These are phyloP conservation scores for Xylaria longipes DNA, from an alignment of 495 filamentous ascomycete species.

Conservation along the genomic window DNA sequence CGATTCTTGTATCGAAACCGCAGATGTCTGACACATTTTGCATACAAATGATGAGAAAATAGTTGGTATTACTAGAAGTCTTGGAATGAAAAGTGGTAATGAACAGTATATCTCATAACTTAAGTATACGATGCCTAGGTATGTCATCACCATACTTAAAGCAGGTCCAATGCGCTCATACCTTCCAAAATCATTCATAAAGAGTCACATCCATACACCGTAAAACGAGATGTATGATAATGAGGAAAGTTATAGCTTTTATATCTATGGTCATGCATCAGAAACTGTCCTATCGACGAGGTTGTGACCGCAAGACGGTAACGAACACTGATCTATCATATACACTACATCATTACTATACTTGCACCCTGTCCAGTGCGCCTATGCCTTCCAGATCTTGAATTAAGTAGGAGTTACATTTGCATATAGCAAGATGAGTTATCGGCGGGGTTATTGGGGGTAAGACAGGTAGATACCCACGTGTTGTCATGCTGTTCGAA, in stretches of 20 bases:
- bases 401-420: not conserved
- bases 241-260: not conserved
- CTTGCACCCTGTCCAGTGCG: not conserved
- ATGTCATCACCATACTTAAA: not conserved
- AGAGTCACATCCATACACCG: not conserved
- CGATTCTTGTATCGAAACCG: not conserved
- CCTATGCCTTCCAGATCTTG: not conserved
- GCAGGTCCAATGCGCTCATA: not conserved
- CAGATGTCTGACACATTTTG: not conserved
- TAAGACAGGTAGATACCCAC: not conserved
- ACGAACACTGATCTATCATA: not conserved
- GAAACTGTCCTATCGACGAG: not conserved
- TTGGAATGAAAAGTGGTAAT: no score
- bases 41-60: not conserved
- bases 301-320: not conserved
- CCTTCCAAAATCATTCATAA: not conserved
- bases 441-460: not conserved
- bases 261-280: not conserved
- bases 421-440: not conserved
- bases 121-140: no score
- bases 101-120: no score
- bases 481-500: not conserved
- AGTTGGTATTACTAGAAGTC: not conserved
- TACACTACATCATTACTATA: not conserved
- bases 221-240: not conserved